Evolutionary conservation across 495 filamentous ascomycete genomes (phyloP).

Genomic region (Rostrohypoxylon terebratum): DNA sequence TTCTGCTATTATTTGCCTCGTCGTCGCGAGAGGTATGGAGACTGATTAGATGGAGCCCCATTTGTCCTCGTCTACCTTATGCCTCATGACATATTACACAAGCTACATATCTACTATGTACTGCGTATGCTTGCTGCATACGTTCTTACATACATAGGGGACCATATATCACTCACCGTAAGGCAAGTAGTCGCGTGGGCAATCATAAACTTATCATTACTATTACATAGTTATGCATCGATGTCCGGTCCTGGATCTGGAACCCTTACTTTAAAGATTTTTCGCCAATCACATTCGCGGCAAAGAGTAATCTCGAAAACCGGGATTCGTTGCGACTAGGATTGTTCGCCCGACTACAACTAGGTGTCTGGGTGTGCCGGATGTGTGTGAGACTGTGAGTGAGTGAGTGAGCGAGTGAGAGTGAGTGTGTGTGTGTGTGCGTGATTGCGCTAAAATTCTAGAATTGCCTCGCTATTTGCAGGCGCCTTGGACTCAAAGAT

Average conservation of each 20-base stretch:
- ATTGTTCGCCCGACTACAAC: neutral
- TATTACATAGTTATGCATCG: conserved; percentile 15
- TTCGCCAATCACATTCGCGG: conserved; percentile 45
- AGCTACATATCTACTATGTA: conserved; percentile 2
- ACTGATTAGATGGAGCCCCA: conserved; percentile 1
- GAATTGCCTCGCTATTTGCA: conserved; percentile 42
- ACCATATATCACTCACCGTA: conserved; percentile 30
- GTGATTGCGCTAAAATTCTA: conserved; percentile 47
- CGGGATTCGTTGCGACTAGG: conserved; percentile 48
- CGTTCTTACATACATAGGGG: neutral
- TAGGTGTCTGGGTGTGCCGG: too few species aligned
- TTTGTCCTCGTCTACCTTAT: conserved; percentile 3
- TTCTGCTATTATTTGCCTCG: conserved; percentile 5
- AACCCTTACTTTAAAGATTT: conserved; percentile 24
- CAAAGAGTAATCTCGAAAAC: conserved; percentile 42
- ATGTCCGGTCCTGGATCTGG: conserved; percentile 37
- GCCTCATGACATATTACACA: conserved; percentile 7
- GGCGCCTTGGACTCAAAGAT: conserved; percentile 33
- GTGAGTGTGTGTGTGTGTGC: conserved; percentile 30
- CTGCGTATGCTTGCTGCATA: neutral
- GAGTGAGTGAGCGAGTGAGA: too few species aligned
- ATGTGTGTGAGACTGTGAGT: too few species aligned
- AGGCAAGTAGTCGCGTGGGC: conserved; percentile 46
- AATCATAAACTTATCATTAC: conserved; percentile 25
- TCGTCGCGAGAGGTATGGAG: conserved; percentile 9